Base-by-base conservation (phyloP, 768 basidiomycete genomes). In the Rhodotorula toruloides region DNA sequence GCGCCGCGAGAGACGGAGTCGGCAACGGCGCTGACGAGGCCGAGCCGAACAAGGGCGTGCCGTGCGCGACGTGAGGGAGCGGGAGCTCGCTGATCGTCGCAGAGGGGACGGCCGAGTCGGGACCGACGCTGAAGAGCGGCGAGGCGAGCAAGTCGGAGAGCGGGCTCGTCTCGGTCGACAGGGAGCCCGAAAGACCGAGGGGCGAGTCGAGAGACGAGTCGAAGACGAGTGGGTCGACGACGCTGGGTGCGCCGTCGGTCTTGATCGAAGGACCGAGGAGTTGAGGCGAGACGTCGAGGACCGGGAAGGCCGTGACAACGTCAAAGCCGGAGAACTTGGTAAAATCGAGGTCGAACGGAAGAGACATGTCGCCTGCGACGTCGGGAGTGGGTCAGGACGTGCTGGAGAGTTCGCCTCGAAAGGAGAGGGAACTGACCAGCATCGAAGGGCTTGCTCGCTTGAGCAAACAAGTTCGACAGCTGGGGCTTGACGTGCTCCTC, bases 121-220 rank as follows among this genome's bases (percentile, higher is more conserved):
- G n/a, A 17, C 60, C 54, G 6, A 62, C 29, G 44, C 56, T 58
- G 66, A 67, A 67, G 56, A 67, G 53, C 14, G 66, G 66, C 43
- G 66, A 67, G 19, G 66, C 56, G 46, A 67, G 61, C 32, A 67
- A 39, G 2, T 67, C 66, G 27, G 60, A 62, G 17, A 61, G 59
- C 31, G 59, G 59, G 43, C 59, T 61, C 40, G 49, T 21, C 43
- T 43, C 44, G 16, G 40, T 16, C 36, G 49, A 48, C 37, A 6
- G 13, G 16, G 36, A 22, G 42, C 21, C 31, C 43, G 31, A 17
- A 22, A 48, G 49, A 21, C 60, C 50, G 55, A 67, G 66, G 0
- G 66, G 60, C 32, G 66, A 67, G 21, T 58, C 60, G 42, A 67
- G 60, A 16, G 60, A n/a, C 3, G 43, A 27, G 49, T 67, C 66